Conservation (phyloP, 1,284 basidiomycete species). For the Grifola frondosa region DNA sequence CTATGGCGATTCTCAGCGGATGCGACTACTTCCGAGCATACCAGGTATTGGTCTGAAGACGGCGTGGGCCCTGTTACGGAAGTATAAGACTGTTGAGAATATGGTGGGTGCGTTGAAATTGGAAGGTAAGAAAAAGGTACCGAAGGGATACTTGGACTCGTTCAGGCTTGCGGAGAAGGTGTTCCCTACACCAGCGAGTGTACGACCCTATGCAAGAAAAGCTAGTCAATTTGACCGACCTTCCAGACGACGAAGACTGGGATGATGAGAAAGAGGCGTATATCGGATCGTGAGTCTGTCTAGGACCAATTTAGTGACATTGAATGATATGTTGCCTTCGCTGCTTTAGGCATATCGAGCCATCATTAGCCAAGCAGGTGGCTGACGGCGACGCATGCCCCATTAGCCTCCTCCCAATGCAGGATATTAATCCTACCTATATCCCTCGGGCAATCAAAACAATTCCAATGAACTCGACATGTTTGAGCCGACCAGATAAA, state of each 20-base stretch:
- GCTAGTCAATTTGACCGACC: constrained; percentile 69
- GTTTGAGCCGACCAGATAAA: constrained; percentile 32
- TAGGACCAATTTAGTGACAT: constrained; percentile 7
- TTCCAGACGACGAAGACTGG: constrained; percentile 53
- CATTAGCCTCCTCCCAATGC: constrained; percentile 67
- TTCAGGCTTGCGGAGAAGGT: constrained; percentile 86
- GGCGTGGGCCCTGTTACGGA: constrained; percentile 81
- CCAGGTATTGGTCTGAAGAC: constrained; percentile 94
- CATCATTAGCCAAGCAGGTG: constrained; percentile 59
- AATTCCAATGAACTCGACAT: constrained; percentile 35
- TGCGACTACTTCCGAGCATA: constrained; percentile 98
- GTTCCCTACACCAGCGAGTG: constrained; percentile 92
- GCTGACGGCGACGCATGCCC: constrained; percentile 82
- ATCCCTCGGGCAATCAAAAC: constrained; percentile 47
- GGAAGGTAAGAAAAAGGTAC: constrained; percentile 86
- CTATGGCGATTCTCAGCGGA: constrained; percentile 96
- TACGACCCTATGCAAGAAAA: constrained; percentile 72
- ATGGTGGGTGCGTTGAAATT: constrained; percentile 78
- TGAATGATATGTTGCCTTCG: constrained; percentile 10
- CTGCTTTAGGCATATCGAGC: constrained; percentile 53
- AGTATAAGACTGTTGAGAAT: constrained; percentile 86
- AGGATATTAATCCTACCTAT: constrained; percentile 77
- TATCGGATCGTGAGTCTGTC: constrained; percentile 67
- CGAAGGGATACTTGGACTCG: constrained; percentile 71
- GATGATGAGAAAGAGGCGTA: constrained; percentile 66